A percentile compares a stretch with the other conserved stretches of the same genome.
Conservation (phyloP, 495 filamentous ascomycete genomes). For the Podospora pseudopauciseta region DNA sequence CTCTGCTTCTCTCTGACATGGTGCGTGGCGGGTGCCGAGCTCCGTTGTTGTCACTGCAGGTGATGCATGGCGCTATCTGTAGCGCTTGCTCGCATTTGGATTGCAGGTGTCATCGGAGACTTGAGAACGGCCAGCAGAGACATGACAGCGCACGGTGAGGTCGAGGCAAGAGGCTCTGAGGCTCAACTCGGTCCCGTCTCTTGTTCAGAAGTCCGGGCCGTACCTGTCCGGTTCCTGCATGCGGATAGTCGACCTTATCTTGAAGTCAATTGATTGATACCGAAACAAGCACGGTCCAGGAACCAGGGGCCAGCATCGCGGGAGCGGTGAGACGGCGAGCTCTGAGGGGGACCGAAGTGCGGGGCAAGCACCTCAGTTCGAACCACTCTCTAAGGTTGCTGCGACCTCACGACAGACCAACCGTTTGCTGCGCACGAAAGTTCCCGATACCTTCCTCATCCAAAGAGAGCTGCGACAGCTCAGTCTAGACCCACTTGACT, state of each 20-base stretch:
- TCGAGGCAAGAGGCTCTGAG: background rate
- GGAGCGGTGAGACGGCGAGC: conserved; percentile 2
- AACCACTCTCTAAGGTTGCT: background rate
- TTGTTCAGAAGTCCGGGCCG: background rate
- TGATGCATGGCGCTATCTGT: background rate
- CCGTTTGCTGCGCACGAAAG: background rate
- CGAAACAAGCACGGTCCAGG: background rate
- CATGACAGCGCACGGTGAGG: background rate
- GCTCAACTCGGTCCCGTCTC: background rate
- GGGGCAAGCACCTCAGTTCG: conserved; percentile 3
- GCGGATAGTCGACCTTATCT: background rate
- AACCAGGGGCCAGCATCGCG: background rate
- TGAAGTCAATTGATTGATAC: background rate
- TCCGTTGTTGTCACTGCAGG: background rate
- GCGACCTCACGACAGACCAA: background rate
- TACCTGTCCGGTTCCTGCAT: conserved; percentile 1
- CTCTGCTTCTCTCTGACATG: background rate
- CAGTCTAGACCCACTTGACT: background rate
- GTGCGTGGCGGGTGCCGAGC: background rate
- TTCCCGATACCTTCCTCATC: background rate
- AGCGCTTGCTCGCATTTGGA: background rate
- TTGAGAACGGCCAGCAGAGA: background rate
- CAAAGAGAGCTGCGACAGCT: background rate
- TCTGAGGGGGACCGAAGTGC: background rate
- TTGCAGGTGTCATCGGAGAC: background rate